These are phyloP conservation scores for Periconia digitata DNA, from an alignment of 2,329 filamentous ascomycete genomes.

Conservation along the genomic window DNA sequence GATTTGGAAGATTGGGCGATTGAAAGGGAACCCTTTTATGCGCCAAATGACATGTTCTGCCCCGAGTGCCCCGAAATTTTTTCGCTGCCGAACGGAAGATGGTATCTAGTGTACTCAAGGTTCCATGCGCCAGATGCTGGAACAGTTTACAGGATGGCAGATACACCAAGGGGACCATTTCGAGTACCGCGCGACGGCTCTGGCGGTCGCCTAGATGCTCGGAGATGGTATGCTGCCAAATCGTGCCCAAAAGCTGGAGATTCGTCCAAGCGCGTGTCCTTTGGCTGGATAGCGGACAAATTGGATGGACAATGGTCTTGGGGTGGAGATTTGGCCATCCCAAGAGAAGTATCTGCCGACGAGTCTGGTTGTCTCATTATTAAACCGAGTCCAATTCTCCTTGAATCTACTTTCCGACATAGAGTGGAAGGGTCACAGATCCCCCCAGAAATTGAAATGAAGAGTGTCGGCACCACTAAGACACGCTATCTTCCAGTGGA, in stretches of 20 bases:
- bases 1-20: conserved; percentile 37
- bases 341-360: conserved; percentile 35
- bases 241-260: conserved; percentile 27
- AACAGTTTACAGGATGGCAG: conserved; percentile 42
- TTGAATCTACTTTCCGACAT: conserved; percentile 2
- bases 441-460: not conserved
- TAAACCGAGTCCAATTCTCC: conserved; percentile 9
- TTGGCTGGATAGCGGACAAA: conserved; percentile 42
- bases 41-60: conserved; percentile 41
- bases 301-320: conserved; percentile 42
- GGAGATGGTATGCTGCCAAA: conserved; percentile 44
- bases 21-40: conserved; percentile 34
- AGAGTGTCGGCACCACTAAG: not conserved
- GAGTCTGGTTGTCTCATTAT: conserved; percentile 26
- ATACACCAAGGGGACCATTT: conserved; percentile 40
- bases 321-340: conserved; percentile 41
- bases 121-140: conserved; percentile 40
- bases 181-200: conserved; percentile 31
- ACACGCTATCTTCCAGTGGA: not conserved
- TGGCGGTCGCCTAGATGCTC: conserved; percentile 38
- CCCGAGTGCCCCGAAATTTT: conserved; percentile 45
- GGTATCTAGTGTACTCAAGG: conserved; percentile 30
- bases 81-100: conserved; percentile 37
- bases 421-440: not conserved
- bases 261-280: conserved; percentile 32